Conservation (phyloP, 306 rosid species). For the Fragaria vesca region DNA sequence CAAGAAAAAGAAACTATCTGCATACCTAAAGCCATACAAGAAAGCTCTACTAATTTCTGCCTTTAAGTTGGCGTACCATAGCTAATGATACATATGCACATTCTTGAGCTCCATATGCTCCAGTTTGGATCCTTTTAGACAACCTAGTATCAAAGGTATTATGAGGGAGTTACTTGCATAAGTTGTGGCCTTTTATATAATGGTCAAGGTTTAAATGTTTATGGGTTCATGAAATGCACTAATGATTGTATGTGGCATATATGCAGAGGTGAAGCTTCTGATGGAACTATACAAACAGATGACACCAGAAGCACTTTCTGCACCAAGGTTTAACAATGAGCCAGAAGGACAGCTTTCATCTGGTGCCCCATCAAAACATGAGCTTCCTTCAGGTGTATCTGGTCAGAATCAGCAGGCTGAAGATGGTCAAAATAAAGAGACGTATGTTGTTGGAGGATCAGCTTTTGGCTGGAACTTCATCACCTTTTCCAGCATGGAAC, state of each 20-base stretch:
- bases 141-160: not conserved
- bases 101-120: constrained; percentile 8
- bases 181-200: not conserved
- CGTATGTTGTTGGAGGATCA: constrained; percentile 82
- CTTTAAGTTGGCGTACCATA: not conserved
- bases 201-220: not conserved
- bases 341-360: constrained; percentile 32
- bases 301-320: constrained; percentile 34
- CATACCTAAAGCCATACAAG: not conserved
- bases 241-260: constrained; percentile 27
- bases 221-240: constrained; percentile 3
- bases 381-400: constrained; percentile 23
- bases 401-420: constrained; percentile 41
- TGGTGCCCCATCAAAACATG: constrained; percentile 35
- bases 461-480: constrained; percentile 93
- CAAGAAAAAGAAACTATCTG: not conserved
- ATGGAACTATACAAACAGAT: constrained; percentile 39
- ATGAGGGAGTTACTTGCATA: not conserved
- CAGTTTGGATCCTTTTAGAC: not conserved
- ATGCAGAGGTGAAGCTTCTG: constrained; percentile 64
- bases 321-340: constrained; percentile 19
- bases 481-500: constrained; percentile 44
- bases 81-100: too few relatives aligned
- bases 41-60: not conserved
- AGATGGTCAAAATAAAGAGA: constrained; percentile 41